Base-by-base conservation (phyloP, 371 early-diverging fungal genomes). In the Mucor sp. region DNA sequence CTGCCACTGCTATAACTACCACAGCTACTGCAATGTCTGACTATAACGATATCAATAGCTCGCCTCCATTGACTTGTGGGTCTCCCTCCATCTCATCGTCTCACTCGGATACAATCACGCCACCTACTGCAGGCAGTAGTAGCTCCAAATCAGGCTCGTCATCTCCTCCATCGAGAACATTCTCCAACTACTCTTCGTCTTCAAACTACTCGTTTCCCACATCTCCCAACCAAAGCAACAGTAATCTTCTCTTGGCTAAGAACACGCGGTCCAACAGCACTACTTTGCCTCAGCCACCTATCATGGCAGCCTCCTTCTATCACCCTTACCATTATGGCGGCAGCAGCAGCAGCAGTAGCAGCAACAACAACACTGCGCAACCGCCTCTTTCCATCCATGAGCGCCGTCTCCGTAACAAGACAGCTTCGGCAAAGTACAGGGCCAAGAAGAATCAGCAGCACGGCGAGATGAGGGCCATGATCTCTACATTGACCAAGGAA, bases 381-480 rank as follows among this genome's bases (percentile, higher is more conserved):
- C n/a, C 63, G 14, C 77, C 86, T 3, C 68, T 87, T 9, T 84
- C 89, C 0, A 62, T 85, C 14, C 73, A 78, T 12, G 89, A 89
- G 63, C 74, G 87, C 9, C 80, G 89, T 2, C 84, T 87, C 11
- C 74, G 89, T 8, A 89, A 89, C 70, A 89, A 89, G 63, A 81
- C 86, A 6, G 89, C 89, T 1, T 89, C 89, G 2, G 89, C 89
- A 12, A 89, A 89, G 68, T 89, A 89, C 68, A 72, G 89, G 27
- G 87, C 86, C 23, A 89, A 87, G 67, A 89, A 89, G 67, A 87
- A 88, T 56, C 76, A 82, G 50, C 86, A 87, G 65, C 81, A 86
- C 25, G 79, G 85, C n/a, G 89, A 88, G 68, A 88, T 88, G 89
- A 68, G 83, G 23, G 28, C 68, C 0, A 68, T 79, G 58, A 87